phyloP scores from a whole-genome alignment of 2,329 filamentous ascomycete species.

The Talaromyces piceae region DNA sequence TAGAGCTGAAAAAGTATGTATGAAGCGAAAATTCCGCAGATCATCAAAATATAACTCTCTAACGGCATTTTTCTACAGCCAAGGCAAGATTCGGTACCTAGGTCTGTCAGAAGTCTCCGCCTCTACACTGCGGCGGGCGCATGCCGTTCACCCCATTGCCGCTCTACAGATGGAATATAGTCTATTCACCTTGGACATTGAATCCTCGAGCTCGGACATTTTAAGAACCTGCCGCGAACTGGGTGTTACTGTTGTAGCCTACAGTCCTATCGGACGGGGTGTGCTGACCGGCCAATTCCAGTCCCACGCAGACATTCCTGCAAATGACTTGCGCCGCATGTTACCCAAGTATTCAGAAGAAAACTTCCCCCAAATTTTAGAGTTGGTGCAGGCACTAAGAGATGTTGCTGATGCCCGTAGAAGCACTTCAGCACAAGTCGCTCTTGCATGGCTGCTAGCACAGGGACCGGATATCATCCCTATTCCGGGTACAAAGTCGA shows the following conservation, averaged over 20 bases:
- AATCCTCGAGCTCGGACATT: neutral
- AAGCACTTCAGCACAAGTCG: constrained; percentile 40
- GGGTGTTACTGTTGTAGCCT: constrained; percentile 52
- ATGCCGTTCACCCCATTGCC: constrained; percentile 46
- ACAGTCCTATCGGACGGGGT: constrained; percentile 53
- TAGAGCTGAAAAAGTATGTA: constrained; percentile 30
- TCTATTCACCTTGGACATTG: constrained; percentile 36
- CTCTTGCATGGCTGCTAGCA: constrained; percentile 42
- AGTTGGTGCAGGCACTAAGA: constrained; percentile 40
- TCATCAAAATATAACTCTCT: neutral
- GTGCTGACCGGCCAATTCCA: constrained; percentile 46
- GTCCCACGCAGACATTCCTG: constrained; percentile 38
- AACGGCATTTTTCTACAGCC: neutral
- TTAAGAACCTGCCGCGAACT: constrained; percentile 3
- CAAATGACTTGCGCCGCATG: constrained; percentile 37
- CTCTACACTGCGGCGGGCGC: constrained; percentile 36
- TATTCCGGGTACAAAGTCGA: constrained; percentile 34
- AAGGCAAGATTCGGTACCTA: constrained; percentile 38
- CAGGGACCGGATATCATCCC: constrained; percentile 32
- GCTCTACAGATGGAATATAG: constrained; percentile 56
- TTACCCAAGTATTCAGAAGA: constrained; percentile 46
- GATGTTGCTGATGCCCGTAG: constrained; percentile 38
- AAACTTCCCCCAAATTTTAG: constrained; percentile 41
- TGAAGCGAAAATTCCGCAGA: neutral
- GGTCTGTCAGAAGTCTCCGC: constrained; percentile 37